Evolutionary conservation across 176 grass and related monocot genomes (phyloP), one percentile per base, ranked within the genome.

Genomic region (Eleusine indica): DNA sequence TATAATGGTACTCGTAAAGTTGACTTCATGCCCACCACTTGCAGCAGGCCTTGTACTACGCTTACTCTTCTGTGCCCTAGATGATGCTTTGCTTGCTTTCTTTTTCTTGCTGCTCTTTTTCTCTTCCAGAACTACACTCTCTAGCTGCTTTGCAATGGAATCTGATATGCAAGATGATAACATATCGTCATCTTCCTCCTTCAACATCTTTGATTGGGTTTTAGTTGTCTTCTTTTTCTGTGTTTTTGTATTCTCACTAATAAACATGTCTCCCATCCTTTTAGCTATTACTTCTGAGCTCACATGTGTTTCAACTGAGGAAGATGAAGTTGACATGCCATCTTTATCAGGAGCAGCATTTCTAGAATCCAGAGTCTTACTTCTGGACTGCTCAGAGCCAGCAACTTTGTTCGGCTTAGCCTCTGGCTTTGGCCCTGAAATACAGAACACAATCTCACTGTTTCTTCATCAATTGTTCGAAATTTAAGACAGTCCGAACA

Each of bases 71-170:
- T 67, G 71, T 60, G 78, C 30, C 51, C 46, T 92, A 28, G 86
- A 86, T 51, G 80, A 84, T 25, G 79, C 3, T 72, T 90, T 93
- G 51, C 67, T 84, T 69, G 35, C 48, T 86, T 90, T 97, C 16
- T 67, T 87, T 77, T 78, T 90, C 67, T 56, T 86, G 46, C 75
- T 94, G 5, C 54, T 73, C 53, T 71, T 88, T 68, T 60, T 89
- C 60, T 89, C 93, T 73, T 75, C 77, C 38, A 98, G 40, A 80
- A 88, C 68, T 65, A 90, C 71, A 81, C 71, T 49, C 48, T 98
- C 83, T 10, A 96, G 85, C 12, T 92, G 92, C 76, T 92, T 96
- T 1, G 81, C 88, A 87, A 99, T 96, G 22, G 84, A 89, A 76
- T 94, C 66, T 52, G 91, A 94, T 80, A 91, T 91, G 89, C 89